Evolutionary conservation across 1,284 basidiomycete genomes (phyloP), one percentile per base, ranked within the genome.

Genomic region (Cryptococcus wingfieldii): DNA sequence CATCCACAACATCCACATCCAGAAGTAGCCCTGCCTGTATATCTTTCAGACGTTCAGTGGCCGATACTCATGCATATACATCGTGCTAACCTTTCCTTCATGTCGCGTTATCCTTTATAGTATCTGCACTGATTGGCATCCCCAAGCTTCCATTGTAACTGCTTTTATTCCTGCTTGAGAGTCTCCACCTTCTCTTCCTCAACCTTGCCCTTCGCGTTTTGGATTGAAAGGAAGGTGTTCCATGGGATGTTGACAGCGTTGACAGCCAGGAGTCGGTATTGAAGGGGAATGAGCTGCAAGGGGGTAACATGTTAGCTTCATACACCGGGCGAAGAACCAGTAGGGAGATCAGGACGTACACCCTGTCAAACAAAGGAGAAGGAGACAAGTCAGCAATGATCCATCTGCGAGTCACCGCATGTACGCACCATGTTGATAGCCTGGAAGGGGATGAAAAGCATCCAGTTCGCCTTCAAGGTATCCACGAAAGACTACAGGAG

Each of bases 241-340:
- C 78, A 79, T 19, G 77, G 75, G 43, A 79, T 69, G 53, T 74
- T 75, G 62, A 79, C 73, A 16, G 65, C 69, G 64, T 79, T 79
- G 57, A 79, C 71, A 5, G 72, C 67, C 2, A 79, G 60, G 7
- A 79, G 60, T 28, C 79, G 71, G 62, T 77, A 70, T 56, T 77
- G 77, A 1, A 75, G 65, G 0, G 79, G 79, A 34, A 80, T 70
- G 56, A 80, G 53, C 67, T 76, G 61, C 7, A 41, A 41, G 12
- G 18, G 47, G n/a, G 10, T 8, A 5, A 8, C 31, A 34, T n/a
- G n/a, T 47, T 38, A 38, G 34, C 47, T 18, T 13, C 9, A 16
- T 34, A 34, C 8, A 46, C 7, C 6, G 39, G 14, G 25, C 13
- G 12, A 41, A 41, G 5, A 42, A 10, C 3, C n/a, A 42, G 19